These are phyloP conservation scores for Microbotryum silenes-acaulis DNA, from an alignment of 1,284 basidiomycete genomes.

Conservation along the genomic window DNA sequence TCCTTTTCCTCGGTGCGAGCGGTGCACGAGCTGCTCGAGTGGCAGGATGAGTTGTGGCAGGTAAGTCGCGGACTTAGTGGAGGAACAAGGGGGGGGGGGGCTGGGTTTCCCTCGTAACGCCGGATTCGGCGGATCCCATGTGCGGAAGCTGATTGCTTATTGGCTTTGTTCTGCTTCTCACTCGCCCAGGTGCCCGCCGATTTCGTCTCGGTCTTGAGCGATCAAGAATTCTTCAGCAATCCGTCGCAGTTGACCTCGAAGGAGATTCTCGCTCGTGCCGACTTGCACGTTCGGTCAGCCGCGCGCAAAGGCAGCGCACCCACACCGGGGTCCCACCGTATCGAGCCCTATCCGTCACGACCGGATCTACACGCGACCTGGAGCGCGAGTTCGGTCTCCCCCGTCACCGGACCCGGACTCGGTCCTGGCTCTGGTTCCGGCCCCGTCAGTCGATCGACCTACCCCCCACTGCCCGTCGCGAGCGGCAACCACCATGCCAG, in stretches of 20 bases:
- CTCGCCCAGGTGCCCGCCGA: slow-evolving; percentile 55
- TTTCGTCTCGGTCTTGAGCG: slow-evolving; percentile 68
- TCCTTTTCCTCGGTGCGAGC: slow-evolving; percentile 85
- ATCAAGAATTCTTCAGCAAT: slow-evolving; percentile 67
- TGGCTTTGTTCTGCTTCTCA: neutral
- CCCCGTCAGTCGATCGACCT: no score
- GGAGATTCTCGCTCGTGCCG: slow-evolving; percentile 32
- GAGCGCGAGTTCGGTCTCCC: no score
- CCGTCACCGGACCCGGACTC: no score
- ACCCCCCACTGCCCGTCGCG: no score
- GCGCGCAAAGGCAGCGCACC: no score
- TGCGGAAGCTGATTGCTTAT: neutral
- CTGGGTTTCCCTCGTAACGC: no score
- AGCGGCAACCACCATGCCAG: no score
- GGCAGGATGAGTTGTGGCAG: slow-evolving; percentile 87
- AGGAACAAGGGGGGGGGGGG: neutral
- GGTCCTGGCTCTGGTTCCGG: no score
- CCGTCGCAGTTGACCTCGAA: slow-evolving; percentile 35
- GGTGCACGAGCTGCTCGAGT: slow-evolving; percentile 74
- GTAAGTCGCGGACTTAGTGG: slow-evolving; percentile 43
- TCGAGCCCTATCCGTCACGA: no score
- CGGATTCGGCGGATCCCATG: neutral
- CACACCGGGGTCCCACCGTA: no score
- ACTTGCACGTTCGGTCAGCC: neutral
- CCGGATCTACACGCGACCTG: no score